phyloP scores from a whole-genome alignment of 805 yeast genomes.

The Zygoascus bituminiphila region DNA sequence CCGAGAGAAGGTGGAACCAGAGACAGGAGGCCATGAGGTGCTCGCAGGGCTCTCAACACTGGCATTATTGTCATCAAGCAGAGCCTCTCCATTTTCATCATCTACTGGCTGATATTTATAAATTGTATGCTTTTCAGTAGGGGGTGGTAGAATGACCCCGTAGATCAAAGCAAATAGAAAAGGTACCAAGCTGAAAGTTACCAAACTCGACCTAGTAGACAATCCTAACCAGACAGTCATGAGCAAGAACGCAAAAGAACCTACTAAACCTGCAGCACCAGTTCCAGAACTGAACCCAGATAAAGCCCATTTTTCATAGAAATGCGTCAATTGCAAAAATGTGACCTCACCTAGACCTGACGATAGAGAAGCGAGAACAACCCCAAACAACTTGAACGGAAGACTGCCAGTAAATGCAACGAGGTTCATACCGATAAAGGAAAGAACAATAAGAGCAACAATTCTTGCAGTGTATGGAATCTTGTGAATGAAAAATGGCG shows the following conservation, averaged over 20 bases:
- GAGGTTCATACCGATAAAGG: slow-evolving; percentile 66
- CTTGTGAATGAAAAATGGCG: slow-evolving; percentile 72
- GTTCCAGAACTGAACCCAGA: slow-evolving; percentile 93
- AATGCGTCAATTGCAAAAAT: slow-evolving; percentile 79
- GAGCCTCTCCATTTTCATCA: slow-evolving; percentile 3
- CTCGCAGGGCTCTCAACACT: not conserved
- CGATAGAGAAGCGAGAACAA: slow-evolving; percentile 68
- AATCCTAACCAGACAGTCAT: slow-evolving; percentile 62
- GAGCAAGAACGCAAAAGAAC: slow-evolving; percentile 58
- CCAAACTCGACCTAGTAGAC: slow-evolving; percentile 44
- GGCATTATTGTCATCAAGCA: not conserved
- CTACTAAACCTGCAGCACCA: slow-evolving; percentile 89
- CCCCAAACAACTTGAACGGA: slow-evolving; percentile 49
- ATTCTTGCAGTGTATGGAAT: slow-evolving; percentile 56
- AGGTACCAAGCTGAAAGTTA: slow-evolving; percentile 43
- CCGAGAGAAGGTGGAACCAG: slow-evolving; percentile 18
- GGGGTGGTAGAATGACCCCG: slow-evolving; percentile 25
- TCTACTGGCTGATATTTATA: slow-evolving; percentile 4
- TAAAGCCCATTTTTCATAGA: slow-evolving; percentile 50
- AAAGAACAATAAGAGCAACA: slow-evolving; percentile 44
- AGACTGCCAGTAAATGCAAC: slow-evolving; percentile 42
- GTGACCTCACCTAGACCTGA: slow-evolving; percentile 91
- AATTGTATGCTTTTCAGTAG: slow-evolving; percentile 7
- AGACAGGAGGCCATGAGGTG: not conserved
- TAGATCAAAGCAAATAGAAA: slow-evolving; percentile 25